phyloP scores from a whole-genome alignment of 2,329 filamentous ascomycete species.

The Nemania diffusa region DNA sequence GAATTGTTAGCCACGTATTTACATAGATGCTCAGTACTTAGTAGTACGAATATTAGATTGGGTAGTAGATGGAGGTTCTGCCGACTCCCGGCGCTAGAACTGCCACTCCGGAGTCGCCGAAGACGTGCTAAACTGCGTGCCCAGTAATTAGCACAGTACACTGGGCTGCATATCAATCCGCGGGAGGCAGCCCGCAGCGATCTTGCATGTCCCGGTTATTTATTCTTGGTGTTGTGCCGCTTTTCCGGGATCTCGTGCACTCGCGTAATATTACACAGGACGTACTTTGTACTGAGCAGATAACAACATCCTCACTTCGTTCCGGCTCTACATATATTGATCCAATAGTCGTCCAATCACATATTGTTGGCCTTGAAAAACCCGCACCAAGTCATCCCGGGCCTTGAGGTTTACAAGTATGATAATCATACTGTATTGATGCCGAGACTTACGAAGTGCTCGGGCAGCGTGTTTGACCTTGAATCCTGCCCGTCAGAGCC shows the following conservation, averaged over 20 bases:
- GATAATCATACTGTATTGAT: not conserved
- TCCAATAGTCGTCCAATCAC: not conserved
- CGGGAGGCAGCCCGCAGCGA: constrained; percentile 24
- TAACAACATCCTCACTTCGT: not conserved
- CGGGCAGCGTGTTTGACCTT: not conserved
- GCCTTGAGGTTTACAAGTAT: not conserved
- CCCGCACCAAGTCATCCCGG: not conserved
- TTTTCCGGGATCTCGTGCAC: constrained; percentile 24
- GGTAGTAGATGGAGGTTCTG: not conserved
- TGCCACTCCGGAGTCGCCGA: constrained; percentile 16
- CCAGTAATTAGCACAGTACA: not conserved
- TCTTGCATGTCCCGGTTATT: constrained; percentile 27
- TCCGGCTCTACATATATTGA: constrained; percentile 1
- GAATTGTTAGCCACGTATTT: not conserved
- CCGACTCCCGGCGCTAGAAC: constrained; percentile 26
- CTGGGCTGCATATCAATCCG: constrained; percentile 26
- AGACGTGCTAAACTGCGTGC: not conserved
- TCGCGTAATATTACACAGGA: not conserved
- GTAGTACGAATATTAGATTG: not conserved
- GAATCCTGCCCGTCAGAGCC: no score
- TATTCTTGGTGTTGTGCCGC: constrained; percentile 27
- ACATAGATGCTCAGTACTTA: no score
- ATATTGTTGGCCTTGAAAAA: not conserved
- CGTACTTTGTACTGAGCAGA: not conserved
- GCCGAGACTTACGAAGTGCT: not conserved